A percentile compares a stretch with the other conserved stretches of the same genome.
phyloP scores from a whole-genome alignment of 148 eudicot species.

The Silene uniflora region DNA sequence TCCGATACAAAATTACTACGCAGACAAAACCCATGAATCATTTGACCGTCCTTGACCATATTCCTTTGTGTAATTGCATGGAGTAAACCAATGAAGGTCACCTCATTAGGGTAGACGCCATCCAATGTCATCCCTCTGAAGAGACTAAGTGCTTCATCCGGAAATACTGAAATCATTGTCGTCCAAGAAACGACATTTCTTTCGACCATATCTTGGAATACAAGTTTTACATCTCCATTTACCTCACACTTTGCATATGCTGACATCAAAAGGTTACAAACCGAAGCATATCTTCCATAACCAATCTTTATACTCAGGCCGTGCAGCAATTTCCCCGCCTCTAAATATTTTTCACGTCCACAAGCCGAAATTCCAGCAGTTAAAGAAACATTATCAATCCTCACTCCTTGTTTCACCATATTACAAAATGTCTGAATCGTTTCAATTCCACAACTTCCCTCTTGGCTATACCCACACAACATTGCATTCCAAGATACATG shows the following conservation, averaged over 20 bases:
- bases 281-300: conserved; percentile 40
- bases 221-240: conserved; percentile 47
- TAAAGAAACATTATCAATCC: conserved; percentile 70
- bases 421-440: conserved; percentile 50
- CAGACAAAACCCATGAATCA: conserved; percentile 67
- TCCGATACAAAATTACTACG: conserved; percentile 57
- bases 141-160: conserved; percentile 50
- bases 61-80: conserved; percentile 54
- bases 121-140: conserved; percentile 66
- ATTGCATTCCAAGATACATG: conserved; percentile 95
- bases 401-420: conserved; percentile 58
- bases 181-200: conserved; percentile 92
- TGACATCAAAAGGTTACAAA: conserved; percentile 74
- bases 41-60: conserved; percentile 55
- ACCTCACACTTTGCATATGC: conserved; percentile 66
- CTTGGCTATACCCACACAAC: conserved; percentile 74
- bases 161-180: conserved; percentile 67
- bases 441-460: conserved; percentile 52
- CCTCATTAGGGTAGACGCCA: conserved; percentile 77
- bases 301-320: conserved; percentile 55
- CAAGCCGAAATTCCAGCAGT: conserved; percentile 69
- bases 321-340: conserved; percentile 62
- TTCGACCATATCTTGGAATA: conserved; percentile 50
- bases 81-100: conserved; percentile 68
- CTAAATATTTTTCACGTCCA: conserved; percentile 52